Evolutionary conservation across 148 eudicot genomes (phyloP), one percentile per base, ranked within the genome.

Genomic region (Silene conica): DNA sequence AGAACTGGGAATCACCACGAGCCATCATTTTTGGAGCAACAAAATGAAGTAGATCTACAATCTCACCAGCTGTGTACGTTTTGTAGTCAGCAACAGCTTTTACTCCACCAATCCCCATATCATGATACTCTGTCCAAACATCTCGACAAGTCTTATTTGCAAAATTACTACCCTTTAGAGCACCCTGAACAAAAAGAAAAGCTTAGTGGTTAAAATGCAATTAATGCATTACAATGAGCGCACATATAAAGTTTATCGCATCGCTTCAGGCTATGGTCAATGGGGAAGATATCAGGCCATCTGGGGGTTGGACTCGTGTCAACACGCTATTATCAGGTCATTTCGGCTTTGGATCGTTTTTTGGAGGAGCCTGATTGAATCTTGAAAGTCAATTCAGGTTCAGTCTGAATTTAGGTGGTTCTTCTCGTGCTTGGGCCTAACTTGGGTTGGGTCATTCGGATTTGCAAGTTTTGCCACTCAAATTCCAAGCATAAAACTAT

Each of bases 51-150:
- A 95, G 80, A 80, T 95, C 97, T 72, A 90, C 50, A 23, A 86
- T 55, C 7, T 95, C 98, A 26, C 81, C 85, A 76, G 93, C 89
- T 67, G 97, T 92, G 77, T 87, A 92, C 67, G 62, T 89, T 85
- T 87, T 86, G 82, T 88, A 95, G 63, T 90, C 98, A 43, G 87
- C 84, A 54, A 95, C 87, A 63, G 97, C 97, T 77, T 92, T 86
- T 45, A 95, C 73, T 61, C 98, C 98, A n/a, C 85, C 72, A 78
- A 88, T 64, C 58, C 98, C 98, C 98, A 95, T 95, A 72, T 95
- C 98, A 78, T 92, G 92, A 76, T 95, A 95, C 80, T 95, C 98
- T 0, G 93, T 95, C 97, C 97, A 95, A 72, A 91, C 93, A 87
- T 88, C 97, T 48, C 86, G 80, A 60, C 98, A 95, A 23, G 93